phyloP scores from a whole-genome alignment of 306 rosid genomes.

The Calophaca sinica region DNA sequence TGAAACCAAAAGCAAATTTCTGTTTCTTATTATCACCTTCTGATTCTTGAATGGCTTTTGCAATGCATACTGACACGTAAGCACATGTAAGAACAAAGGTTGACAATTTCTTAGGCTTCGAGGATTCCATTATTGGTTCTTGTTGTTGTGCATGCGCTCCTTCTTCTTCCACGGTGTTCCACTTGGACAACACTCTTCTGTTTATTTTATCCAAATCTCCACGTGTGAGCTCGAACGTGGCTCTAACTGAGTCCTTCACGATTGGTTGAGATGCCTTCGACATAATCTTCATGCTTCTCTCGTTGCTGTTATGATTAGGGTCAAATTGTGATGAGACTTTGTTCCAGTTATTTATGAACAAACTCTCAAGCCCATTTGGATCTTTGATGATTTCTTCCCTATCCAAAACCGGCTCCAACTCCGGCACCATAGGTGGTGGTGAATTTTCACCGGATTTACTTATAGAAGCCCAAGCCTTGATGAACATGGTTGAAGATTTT shows the following conservation, averaged over 20 bases:
- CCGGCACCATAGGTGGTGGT: constrained; percentile 8
- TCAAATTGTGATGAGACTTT: neutral
- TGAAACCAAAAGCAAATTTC: neutral
- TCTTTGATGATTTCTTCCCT: constrained; percentile 49
- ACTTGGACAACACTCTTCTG: constrained; percentile 26
- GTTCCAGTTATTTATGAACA: neutral
- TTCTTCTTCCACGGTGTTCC: constrained; percentile 24
- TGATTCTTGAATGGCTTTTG: constrained; percentile 35
- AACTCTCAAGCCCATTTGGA: constrained; percentile 18
- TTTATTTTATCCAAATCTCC: constrained; percentile 46
- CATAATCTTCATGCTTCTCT: constrained; percentile 36
- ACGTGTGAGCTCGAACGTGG: constrained; percentile 48
- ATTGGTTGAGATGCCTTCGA: neutral
- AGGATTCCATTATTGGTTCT: too few relatives aligned
- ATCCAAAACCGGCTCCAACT: constrained; percentile 53
- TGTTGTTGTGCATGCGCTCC: too few relatives aligned
- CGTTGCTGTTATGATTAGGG: neutral
- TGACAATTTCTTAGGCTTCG: constrained; percentile 45
- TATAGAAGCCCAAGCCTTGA: constrained; percentile 62
- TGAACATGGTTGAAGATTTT: constrained; percentile 49
- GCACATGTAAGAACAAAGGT: constrained; percentile 50
- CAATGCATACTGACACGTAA: constrained; percentile 38
- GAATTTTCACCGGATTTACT: constrained; percentile 8
- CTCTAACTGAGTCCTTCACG: constrained; percentile 34
- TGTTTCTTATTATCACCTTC: neutral